These are phyloP conservation scores for Cantharellus anzutake DNA, from an alignment of 768 basidiomycete species.

Conservation along the genomic window DNA sequence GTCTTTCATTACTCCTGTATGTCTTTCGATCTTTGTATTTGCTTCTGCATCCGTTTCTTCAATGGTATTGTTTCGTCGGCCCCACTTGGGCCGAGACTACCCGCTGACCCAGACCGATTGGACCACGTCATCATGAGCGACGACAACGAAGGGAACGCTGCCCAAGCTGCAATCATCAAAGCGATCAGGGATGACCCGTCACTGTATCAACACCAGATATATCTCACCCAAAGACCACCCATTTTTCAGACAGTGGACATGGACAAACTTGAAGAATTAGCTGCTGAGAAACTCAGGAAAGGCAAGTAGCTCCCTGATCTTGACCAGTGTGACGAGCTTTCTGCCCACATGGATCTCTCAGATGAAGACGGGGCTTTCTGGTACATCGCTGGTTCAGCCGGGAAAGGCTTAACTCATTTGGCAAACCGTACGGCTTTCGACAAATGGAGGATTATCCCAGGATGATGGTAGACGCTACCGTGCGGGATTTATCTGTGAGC, in stretches of 20 bases:
- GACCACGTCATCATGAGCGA: too few relatives aligned
- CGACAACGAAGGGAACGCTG: too few relatives aligned
- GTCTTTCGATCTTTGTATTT: too few relatives aligned
- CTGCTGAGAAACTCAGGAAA: not conserved
- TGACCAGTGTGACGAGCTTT: not conserved
- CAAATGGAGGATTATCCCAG: conserved; percentile 59
- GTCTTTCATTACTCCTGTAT: too few relatives aligned
- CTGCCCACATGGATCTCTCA: not conserved
- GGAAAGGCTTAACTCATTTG: conserved; percentile 42
- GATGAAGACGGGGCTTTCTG: conserved; percentile 28
- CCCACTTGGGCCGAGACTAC: too few relatives aligned
- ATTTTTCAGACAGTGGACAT: not conserved
- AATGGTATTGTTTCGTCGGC: too few relatives aligned
- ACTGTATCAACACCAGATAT: not conserved
- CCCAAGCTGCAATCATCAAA: too few relatives aligned
- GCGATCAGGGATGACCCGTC: too few relatives aligned
- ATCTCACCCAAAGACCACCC: not conserved
- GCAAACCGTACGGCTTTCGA: conserved; percentile 47
- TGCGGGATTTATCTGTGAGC: conserved; percentile 40
- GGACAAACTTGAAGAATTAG: not conserved
- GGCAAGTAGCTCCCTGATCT: not conserved
- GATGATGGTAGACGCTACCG: conserved; percentile 46
- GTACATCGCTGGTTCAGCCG: conserved; percentile 65
- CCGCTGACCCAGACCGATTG: too few relatives aligned
- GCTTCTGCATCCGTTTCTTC: too few relatives aligned